Percentiles rank a stretch among this genome's conserved stretches.
phyloP scores from a whole-genome alignment of 2,329 filamentous ascomycete genomes.

The Fusarium sp. region DNA sequence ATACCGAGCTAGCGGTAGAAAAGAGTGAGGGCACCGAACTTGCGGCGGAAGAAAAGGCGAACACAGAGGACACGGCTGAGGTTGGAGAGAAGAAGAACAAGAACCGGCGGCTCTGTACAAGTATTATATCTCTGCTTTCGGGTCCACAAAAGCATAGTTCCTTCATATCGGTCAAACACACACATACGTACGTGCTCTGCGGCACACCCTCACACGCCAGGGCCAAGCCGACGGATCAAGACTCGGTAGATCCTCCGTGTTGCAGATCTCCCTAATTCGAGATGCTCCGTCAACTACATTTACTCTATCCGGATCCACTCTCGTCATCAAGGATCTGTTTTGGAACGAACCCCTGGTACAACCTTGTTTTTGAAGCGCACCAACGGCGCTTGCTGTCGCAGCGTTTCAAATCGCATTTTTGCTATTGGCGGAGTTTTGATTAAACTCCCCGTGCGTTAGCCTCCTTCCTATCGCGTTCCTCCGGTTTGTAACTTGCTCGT shows the following conservation, averaged over 20 bases:
- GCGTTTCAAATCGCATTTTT: constrained; percentile 34
- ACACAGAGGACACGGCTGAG: constrained; percentile 21
- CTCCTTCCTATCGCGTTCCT: neutral
- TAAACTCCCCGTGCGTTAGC: neutral
- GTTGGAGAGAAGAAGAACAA: neutral
- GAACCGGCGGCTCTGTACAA: neutral
- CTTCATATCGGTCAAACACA: constrained; percentile 30
- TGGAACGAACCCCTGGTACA: neutral
- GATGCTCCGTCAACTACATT: constrained; percentile 4
- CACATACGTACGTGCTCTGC: constrained; percentile 3
- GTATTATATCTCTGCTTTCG: constrained; percentile 19
- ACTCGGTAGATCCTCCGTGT: constrained; percentile 13
- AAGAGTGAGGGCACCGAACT: constrained; percentile 21
- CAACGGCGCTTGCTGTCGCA: constrained; percentile 10
- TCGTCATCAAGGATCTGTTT: constrained; percentile 15
- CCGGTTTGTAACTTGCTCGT: constrained; percentile 11
- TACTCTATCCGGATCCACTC: neutral
- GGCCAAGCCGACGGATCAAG: neutral
- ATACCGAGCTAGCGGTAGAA: constrained; percentile 29
- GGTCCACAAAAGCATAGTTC: constrained; percentile 4
- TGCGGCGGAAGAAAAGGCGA: constrained; percentile 27
- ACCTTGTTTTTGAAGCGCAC: constrained; percentile 21
- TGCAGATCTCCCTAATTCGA: constrained; percentile 2
- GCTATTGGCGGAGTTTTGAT: constrained; percentile 28
- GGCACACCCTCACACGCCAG: constrained; percentile 1